A percentile compares a stretch with the other conserved stretches of the same genome.
Evolutionary conservation across 2,329 filamentous ascomycete species (phyloP).

Genomic region (Ophiostoma angusticollis): DNA sequence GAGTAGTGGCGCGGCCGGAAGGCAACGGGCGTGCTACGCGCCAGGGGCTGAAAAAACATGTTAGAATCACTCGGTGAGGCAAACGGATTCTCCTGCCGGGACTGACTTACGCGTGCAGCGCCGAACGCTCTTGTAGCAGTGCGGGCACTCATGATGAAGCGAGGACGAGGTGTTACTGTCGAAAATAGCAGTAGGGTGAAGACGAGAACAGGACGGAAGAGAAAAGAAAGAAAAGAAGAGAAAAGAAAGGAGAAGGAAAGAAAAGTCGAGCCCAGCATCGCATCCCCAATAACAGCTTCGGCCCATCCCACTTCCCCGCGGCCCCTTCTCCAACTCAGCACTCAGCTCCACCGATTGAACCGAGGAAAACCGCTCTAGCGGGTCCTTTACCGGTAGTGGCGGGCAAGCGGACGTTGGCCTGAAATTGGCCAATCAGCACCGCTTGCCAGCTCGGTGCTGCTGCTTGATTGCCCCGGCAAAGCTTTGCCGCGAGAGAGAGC

Average conservation of each 20-base stretch:
- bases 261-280: neutral
- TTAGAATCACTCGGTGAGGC: neutral
- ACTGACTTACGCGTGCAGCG: constrained; percentile 11
- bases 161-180: no score
- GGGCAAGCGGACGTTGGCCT: constrained; percentile 3
- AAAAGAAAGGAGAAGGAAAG: neutral
- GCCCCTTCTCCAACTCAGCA: no score
- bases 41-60: constrained; percentile 1
- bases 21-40: constrained; percentile 10
- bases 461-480: constrained; percentile 4
- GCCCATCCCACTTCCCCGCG: no score
- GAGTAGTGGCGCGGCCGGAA: constrained; percentile 47
- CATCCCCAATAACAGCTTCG: no score
- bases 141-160: constrained; percentile 11
- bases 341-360: no score
- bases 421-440: constrained; percentile 4
- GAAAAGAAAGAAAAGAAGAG: neutral
- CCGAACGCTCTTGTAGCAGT: constrained; percentile 12
- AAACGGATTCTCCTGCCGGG: neutral
- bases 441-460: neutral
- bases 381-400: neutral
- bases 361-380: constrained; percentile 14
- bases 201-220: neutral
- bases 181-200: no score
- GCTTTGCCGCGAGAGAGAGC: constrained; percentile 5